These are phyloP conservation scores for Lodderomyces theae DNA, from an alignment of 1,139 yeast species.

Conservation along the genomic window DNA sequence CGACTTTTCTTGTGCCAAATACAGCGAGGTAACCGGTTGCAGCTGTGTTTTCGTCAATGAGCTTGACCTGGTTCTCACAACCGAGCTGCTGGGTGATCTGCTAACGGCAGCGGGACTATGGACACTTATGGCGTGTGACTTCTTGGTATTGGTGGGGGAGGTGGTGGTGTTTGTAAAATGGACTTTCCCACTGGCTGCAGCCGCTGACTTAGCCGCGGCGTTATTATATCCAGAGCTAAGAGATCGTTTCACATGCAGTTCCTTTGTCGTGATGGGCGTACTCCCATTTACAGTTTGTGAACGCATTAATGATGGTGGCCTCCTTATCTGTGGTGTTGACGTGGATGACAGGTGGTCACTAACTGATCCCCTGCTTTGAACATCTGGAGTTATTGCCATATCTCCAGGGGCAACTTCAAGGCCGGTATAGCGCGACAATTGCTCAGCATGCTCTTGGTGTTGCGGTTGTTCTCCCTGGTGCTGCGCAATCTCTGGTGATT, in stretches of 20 bases:
- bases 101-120: conserved; percentile 3
- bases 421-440: neutral
- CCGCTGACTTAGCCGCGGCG: neutral
- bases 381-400: neutral
- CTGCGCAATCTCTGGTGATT: neutral
- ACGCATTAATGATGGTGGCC: conserved; percentile 19
- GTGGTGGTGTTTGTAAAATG: conserved; percentile 1
- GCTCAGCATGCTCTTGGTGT: neutral
- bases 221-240: conserved; percentile 5
- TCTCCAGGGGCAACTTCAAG: neutral
- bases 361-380: neutral
- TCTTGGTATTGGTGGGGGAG: conserved; percentile 3
- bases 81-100: conserved; percentile 7
- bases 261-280: neutral
- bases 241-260: conserved; percentile 6
- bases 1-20: conserved; percentile 64
- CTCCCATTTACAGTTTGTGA: conserved; percentile 14
- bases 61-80: conserved; percentile 7
- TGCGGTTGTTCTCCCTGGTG: conserved; percentile 5
- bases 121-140: neutral
- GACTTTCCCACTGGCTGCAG: neutral
- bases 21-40: conserved; percentile 33
- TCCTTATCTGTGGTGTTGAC: conserved; percentile 8
- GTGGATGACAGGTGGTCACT: conserved; percentile 6
- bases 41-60: conserved; percentile 17